Evolutionary conservation across 1,284 basidiomycete genomes (phyloP).

Genomic region (Sanghuangporus baumii): DNA sequence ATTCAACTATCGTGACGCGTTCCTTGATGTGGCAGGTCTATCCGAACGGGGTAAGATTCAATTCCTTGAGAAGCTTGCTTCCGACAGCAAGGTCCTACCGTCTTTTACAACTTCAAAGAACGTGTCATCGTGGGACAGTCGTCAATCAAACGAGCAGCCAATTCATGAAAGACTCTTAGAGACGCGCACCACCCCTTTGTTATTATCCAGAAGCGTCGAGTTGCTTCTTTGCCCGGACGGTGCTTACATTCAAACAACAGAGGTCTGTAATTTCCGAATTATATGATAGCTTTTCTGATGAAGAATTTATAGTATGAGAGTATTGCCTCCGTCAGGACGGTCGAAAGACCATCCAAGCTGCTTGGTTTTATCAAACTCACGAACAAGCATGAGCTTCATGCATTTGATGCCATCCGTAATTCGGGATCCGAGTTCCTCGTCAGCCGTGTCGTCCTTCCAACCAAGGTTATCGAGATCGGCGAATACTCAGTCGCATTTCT

Average conservation of each 20-base stretch:
- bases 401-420: neutral
- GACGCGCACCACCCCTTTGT: neutral
- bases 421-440: neutral
- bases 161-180: neutral
- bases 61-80: neutral
- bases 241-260: neutral
- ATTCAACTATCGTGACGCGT: neutral
- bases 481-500: too few relatives aligned
- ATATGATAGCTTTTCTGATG: neutral
- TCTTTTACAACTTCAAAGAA: neutral
- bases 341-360: neutral
- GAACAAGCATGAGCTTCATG: neutral
- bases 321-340: neutral
- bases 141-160: neutral
- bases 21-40: neutral
- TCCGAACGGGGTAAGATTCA: neutral
- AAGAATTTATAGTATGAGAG: neutral
- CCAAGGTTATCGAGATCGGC: too few relatives aligned
- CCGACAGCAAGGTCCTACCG: neutral
- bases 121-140: neutral
- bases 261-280: neutral
- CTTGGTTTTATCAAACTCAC: neutral
- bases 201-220: neutral
- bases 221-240: neutral
- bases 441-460: too few relatives aligned